Percentiles rank a stretch among this genome's conserved stretches.
Conservation (phyloP, 1,284 basidiomycete genomes). For the Athelia psychrophila region DNA sequence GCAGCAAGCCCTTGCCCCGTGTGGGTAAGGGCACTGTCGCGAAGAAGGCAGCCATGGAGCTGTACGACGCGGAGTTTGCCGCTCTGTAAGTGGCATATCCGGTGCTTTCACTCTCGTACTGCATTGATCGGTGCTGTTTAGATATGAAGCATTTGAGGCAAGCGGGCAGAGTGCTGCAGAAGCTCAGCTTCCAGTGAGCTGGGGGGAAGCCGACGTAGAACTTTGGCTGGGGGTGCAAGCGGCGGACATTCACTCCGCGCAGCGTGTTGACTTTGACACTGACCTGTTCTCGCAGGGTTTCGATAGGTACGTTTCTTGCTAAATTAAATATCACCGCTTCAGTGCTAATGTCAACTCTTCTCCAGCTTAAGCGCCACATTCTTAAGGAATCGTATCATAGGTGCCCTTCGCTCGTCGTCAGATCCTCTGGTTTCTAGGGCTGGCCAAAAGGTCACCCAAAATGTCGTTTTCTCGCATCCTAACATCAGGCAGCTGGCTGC, state of each 20-base stretch:
- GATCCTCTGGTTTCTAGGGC: constrained; percentile 5
- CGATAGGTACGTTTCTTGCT: constrained; percentile 15
- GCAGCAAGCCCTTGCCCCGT: constrained; percentile 31
- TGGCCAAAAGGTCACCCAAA: constrained; percentile 17
- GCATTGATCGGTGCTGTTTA: neutral
- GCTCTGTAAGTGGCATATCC: constrained; percentile 23
- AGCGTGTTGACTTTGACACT: constrained; percentile 13
- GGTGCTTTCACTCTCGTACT: neutral
- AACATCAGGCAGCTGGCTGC: constrained; percentile 24
- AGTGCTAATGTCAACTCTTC: neutral
- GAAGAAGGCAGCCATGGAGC: constrained; percentile 29
- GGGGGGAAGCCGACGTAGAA: constrained; percentile 17
- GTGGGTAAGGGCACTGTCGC: constrained; percentile 36
- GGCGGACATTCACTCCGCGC: constrained; percentile 16
- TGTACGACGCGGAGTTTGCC: constrained; percentile 32
- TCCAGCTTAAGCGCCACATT: constrained; percentile 23
- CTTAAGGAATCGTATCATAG: constrained; percentile 28
- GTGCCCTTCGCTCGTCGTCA: constrained; percentile 20
- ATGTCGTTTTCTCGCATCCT: constrained; percentile 30
- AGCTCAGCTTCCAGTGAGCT: constrained; percentile 21
- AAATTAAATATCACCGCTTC: neutral
- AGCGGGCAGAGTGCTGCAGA: constrained; percentile 8
- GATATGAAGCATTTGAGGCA: constrained; percentile 26
- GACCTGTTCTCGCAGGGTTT: constrained; percentile 24
- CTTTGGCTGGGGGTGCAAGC: constrained; percentile 29